Percentiles rank a stretch among this genome's conserved stretches.
phyloP scores from a whole-genome alignment of 2,329 filamentous ascomycete species.

The Fusarium sp. region DNA sequence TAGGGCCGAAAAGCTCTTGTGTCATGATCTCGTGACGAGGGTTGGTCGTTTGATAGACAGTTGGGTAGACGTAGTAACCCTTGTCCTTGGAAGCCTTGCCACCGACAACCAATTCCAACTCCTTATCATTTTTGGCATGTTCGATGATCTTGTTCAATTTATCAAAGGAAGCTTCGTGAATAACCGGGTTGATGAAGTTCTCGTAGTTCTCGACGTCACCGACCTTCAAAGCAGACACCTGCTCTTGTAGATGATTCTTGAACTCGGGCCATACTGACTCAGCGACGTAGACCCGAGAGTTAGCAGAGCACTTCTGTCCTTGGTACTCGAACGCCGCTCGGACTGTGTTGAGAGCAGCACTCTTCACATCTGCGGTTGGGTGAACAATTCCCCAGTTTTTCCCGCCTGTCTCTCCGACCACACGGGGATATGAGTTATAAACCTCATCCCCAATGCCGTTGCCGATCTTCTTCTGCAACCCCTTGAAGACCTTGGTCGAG shows the following conservation, averaged over 20 bases:
- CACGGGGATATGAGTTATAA: slow-evolving; percentile 53
- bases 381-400: slow-evolving; percentile 67
- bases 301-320: slow-evolving; percentile 36
- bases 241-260: slow-evolving; percentile 47
- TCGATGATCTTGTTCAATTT: slow-evolving; percentile 55
- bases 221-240: slow-evolving; percentile 52
- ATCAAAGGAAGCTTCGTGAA: slow-evolving; percentile 59
- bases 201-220: slow-evolving; percentile 54
- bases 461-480: slow-evolving; percentile 49
- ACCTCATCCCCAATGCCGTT: slow-evolving; percentile 47
- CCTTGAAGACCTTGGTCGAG: slow-evolving; percentile 53
- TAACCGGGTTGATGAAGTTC: slow-evolving; percentile 62
- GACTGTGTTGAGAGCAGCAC: slow-evolving; percentile 30
- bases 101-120: slow-evolving; percentile 58
- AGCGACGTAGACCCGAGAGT: slow-evolving; percentile 42
- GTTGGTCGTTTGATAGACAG: slow-evolving; percentile 57
- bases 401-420: slow-evolving; percentile 64
- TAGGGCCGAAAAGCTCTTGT: slow-evolving; percentile 62
- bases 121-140: slow-evolving; percentile 55
- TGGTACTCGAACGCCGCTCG: slow-evolving; percentile 35
- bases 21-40: slow-evolving; percentile 59
- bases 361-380: slow-evolving; percentile 28
- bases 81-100: slow-evolving; percentile 57
- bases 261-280: slow-evolving; percentile 41
- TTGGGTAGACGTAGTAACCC: slow-evolving; percentile 61